Conservation (phyloP, 2,329 filamentous ascomycete genomes). For the Aureobasidium sp. region DNA sequence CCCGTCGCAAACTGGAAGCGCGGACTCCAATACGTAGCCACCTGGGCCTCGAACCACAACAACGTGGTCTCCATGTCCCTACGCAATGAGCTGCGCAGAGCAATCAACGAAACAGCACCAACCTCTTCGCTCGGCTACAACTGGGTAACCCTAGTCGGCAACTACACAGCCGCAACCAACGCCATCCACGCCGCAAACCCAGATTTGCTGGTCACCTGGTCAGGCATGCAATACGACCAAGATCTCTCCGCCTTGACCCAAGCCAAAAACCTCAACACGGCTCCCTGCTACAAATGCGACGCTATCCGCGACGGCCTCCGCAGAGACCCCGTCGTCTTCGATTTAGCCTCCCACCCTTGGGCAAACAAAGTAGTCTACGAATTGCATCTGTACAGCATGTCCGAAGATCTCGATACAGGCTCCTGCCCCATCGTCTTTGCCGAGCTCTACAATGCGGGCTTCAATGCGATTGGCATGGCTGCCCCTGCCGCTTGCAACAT, state of each 20-base stretch:
- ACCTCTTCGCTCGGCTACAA: constrained; percentile 32
- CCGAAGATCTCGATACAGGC: constrained; percentile 33
- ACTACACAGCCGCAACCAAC: constrained; percentile 42
- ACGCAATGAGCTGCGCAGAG: constrained; percentile 48
- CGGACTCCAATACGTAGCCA: constrained; percentile 54
- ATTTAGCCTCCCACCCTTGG: constrained; percentile 41
- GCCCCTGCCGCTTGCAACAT: constrained; percentile 31
- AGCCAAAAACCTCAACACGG: constrained; percentile 31
- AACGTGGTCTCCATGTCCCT: constrained; percentile 44
- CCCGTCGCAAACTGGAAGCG: constrained; percentile 51
- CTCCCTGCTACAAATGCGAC: constrained; percentile 35
- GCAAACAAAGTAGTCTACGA: constrained; percentile 44
- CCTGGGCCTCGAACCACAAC: constrained; percentile 39
- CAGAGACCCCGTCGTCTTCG: constrained; percentile 40
- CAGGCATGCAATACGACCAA: constrained; percentile 49
- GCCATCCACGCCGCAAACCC: constrained; percentile 48
- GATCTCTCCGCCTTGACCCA: constrained; percentile 19
- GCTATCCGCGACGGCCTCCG: constrained; percentile 38
- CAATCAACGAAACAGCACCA: constrained; percentile 20
- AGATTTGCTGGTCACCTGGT: constrained; percentile 50
- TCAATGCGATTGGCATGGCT: constrained; percentile 39
- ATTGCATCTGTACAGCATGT: constrained; percentile 38
- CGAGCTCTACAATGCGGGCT: constrained; percentile 44
- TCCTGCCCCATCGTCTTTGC: constrained; percentile 44
- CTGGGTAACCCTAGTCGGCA: constrained; percentile 51